A percentile compares a stretch with the other conserved stretches of the same genome.
Evolutionary conservation across 108 stramenopile species (phyloP).

Genomic region (Chaetoceros muelleri): DNA sequence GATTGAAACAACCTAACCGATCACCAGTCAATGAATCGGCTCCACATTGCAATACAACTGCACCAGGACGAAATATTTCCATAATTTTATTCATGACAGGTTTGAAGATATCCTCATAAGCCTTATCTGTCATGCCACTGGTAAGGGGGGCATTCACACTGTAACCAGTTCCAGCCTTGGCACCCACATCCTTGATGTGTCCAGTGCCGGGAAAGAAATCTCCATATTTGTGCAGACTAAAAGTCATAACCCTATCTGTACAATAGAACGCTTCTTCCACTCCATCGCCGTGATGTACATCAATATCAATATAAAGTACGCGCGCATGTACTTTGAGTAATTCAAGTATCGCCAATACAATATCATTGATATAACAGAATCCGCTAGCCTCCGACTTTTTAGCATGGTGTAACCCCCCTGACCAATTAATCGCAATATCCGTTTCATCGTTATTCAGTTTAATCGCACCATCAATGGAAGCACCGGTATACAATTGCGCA

Average conservation of each 20-base stretch:
- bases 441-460: conserved; percentile 88
- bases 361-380: conserved; percentile 98
- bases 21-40: conserved; percentile 97
- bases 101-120: conserved; percentile 87
- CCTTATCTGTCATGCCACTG: conserved; percentile 92
- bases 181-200: conserved; percentile 92
- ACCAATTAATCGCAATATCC: conserved; percentile 99
- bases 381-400: conserved; percentile 97
- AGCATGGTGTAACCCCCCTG: conserved; percentile 98
- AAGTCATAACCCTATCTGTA: conserved; percentile 99
- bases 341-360: conserved; percentile 98
- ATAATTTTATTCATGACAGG: conserved; percentile 95
- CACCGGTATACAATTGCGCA: conserved; percentile 91
- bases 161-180: conserved; percentile 91
- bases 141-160: conserved; percentile 95
- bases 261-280: conserved; percentile 99
- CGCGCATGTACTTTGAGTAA: conserved; percentile 97
- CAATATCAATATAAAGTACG: conserved; percentile 99
- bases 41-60: conserved; percentile 99
- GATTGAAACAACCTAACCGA: conserved; percentile 98
- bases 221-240: conserved; percentile 98
- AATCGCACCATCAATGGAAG: conserved; percentile 92
- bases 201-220: conserved; percentile 99
- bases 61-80: conserved; percentile 93
- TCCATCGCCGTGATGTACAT: conserved; percentile 99